Evolutionary conservation across 805 yeast species (phyloP).

Genomic region (Blastobotrys muscicola): DNA sequence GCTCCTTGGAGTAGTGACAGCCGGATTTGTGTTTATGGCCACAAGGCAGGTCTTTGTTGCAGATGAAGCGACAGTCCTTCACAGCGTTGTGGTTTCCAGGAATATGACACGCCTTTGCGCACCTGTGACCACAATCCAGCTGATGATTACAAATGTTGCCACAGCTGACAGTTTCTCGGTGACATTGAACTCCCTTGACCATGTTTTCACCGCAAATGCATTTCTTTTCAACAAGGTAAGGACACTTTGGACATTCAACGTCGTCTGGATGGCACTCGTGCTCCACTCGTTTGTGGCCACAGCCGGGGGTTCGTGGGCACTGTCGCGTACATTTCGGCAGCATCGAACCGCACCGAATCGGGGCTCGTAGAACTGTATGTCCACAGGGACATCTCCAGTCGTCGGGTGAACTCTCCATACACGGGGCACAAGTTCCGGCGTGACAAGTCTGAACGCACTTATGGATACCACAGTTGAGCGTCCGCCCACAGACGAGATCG

Average conservation of each 20-base stretch:
- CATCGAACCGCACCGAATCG: slow-evolving; percentile 73
- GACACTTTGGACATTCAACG: slow-evolving; percentile 67
- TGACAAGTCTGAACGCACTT: slow-evolving; percentile 65
- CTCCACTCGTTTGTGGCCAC: slow-evolving; percentile 61
- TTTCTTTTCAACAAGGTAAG: slow-evolving; percentile 42
- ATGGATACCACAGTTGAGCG: slow-evolving; percentile 60
- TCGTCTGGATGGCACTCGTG: slow-evolving; percentile 71
- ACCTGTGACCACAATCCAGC: slow-evolving; percentile 44
- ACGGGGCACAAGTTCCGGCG: slow-evolving; percentile 69
- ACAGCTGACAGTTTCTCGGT: slow-evolving; percentile 61
- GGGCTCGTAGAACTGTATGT: slow-evolving; percentile 64
- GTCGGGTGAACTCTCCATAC: slow-evolving; percentile 70
- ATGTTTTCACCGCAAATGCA: slow-evolving; percentile 55
- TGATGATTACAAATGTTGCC: slow-evolving; percentile 48
- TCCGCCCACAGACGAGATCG: slow-evolving; percentile 51
- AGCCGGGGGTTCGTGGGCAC: slow-evolving; percentile 45
- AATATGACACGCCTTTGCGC: slow-evolving; percentile 47
- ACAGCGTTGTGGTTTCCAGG: too few species aligned
- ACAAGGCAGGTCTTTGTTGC: slow-evolving; percentile 49
- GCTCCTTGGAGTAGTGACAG: slow-evolving; percentile 49
- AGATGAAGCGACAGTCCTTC: slow-evolving; percentile 45
- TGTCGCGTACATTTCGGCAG: slow-evolving; percentile 57
- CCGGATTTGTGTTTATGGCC: slow-evolving; percentile 54
- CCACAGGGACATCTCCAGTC: slow-evolving; percentile 80
- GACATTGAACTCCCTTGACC: slow-evolving; percentile 60